A percentile compares a stretch with the other conserved stretches of the same genome.
Conservation (phyloP, 2,329 filamentous ascomycete species). For the Beauveria bassiana region DNA sequence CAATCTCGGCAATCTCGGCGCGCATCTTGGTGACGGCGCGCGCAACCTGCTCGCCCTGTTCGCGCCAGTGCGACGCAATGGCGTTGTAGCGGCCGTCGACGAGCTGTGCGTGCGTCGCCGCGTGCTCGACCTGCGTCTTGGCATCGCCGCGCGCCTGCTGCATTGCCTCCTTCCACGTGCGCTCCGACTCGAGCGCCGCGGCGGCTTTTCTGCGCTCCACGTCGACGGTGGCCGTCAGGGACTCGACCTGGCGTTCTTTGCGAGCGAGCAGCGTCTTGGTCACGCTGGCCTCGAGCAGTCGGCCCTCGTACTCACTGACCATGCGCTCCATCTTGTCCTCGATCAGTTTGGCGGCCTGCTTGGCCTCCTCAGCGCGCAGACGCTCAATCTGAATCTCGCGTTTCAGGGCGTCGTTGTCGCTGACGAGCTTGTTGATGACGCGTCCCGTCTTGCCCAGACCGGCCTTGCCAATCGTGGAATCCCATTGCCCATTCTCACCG, state of each 20-base stretch:
- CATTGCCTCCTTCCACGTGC: conserved; percentile 54
- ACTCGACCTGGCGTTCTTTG: conserved; percentile 68
- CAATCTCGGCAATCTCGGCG: conserved; percentile 46
- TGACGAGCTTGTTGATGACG: conserved; percentile 74
- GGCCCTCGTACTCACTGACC: conserved; percentile 60
- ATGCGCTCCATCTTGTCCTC: conserved; percentile 66
- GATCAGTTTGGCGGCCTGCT: conserved; percentile 57
- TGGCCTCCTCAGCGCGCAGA: conserved; percentile 61
- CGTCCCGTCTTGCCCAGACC: conserved; percentile 66
- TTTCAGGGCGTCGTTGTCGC: conserved; percentile 71
- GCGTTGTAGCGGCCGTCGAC: conserved; percentile 64
- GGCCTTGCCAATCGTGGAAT: conserved; percentile 61
- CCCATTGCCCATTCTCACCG: conserved; percentile 40
- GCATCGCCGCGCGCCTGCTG: conserved; percentile 54
- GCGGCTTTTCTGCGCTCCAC: conserved; percentile 54
- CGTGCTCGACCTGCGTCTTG: conserved; percentile 57
- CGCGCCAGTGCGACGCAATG: conserved; percentile 58
- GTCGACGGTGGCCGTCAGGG: conserved; percentile 56
- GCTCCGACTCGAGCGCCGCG: conserved; percentile 53
- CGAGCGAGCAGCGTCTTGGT: conserved; percentile 63
- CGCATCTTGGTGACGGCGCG: conserved; percentile 41
- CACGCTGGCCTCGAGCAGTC: conserved; percentile 61
- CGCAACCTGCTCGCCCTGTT: conserved; percentile 56
- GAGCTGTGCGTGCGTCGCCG: conserved; percentile 55
- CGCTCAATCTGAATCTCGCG: conserved; percentile 63